Evolutionary conservation across 495 filamentous ascomycete species (phyloP).

Genomic region (Podospora bellae-mahoneyi): DNA sequence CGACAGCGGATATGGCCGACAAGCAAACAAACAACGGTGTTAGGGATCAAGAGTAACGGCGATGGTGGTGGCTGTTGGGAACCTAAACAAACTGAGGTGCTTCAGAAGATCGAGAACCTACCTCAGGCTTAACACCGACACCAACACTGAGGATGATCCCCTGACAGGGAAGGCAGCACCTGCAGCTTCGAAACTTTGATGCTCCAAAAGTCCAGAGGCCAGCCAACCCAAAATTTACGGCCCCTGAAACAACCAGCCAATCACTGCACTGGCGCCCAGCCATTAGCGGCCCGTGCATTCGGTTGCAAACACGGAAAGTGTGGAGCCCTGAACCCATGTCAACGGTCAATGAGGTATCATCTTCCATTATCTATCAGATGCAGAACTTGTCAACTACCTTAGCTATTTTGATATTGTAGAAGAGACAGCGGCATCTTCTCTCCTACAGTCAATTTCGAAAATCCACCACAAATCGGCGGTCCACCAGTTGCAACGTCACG

Average conservation of each 20-base stretch:
- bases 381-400: background rate
- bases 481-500: conserved; percentile 72
- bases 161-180: conserved; percentile 13
- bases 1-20: background rate
- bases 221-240: conserved; percentile 15
- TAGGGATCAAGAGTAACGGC: background rate
- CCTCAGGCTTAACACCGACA: background rate
- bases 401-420: no score
- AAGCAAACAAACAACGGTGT: conserved; percentile 2
- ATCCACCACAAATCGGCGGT: conserved; percentile 75
- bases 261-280: background rate
- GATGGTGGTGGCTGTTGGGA: background rate
- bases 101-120: background rate
- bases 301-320: conserved; percentile 4
- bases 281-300: conserved; percentile 8
- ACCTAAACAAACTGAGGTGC: no score
- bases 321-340: conserved; percentile 6
- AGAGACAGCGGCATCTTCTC: background rate
- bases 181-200: conserved; percentile 22
- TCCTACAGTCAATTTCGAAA: conserved; percentile 41
- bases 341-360: background rate
- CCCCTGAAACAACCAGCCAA: conserved; percentile 25
- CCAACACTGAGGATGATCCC: background rate
- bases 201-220: conserved; percentile 6
- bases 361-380: no score